Evolutionary conservation across 108 stramenopile genomes (phyloP).

Genomic region (Nitzschia palea): DNA sequence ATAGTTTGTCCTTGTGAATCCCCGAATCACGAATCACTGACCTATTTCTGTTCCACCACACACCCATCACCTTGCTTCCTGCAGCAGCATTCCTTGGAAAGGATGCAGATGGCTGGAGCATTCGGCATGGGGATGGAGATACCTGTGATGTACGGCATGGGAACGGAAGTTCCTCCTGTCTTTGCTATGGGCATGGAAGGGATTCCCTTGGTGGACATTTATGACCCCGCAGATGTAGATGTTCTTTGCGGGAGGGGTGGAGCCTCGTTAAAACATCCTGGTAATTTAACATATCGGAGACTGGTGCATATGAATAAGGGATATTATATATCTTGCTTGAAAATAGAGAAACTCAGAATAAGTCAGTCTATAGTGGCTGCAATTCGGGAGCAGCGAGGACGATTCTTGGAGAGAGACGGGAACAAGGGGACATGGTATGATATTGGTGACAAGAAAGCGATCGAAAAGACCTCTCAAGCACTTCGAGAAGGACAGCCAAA

Average conservation of each 20-base stretch:
- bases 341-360: slow-evolving; percentile 71
- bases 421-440: slow-evolving; percentile 53
- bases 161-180: too few relatives aligned
- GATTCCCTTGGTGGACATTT: slow-evolving; percentile 9
- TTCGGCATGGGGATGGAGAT: too few relatives aligned
- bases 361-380: slow-evolving; percentile 72
- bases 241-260: slow-evolving; percentile 82
- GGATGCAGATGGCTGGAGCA: too few relatives aligned
- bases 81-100: too few relatives aligned
- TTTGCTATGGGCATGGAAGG: slow-evolving; percentile 9
- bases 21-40: too few relatives aligned
- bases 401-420: slow-evolving; percentile 71
- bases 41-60: too few relatives aligned
- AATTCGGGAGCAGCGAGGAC: slow-evolving; percentile 73
- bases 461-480: slow-evolving; percentile 81
- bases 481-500: slow-evolving; percentile 81
- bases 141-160: too few relatives aligned
- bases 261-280: slow-evolving; percentile 58
- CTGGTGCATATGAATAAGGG: slow-evolving; percentile 55
- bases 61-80: too few relatives aligned
- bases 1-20: too few relatives aligned
- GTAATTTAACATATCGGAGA: slow-evolving; percentile 71
- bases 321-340: slow-evolving; percentile 50
- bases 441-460: slow-evolving; percentile 74
- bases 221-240: slow-evolving; percentile 48